Evolutionary conservation across 2,329 filamentous ascomycete genomes (phyloP).

Genomic region (Amphichorda felina): DNA sequence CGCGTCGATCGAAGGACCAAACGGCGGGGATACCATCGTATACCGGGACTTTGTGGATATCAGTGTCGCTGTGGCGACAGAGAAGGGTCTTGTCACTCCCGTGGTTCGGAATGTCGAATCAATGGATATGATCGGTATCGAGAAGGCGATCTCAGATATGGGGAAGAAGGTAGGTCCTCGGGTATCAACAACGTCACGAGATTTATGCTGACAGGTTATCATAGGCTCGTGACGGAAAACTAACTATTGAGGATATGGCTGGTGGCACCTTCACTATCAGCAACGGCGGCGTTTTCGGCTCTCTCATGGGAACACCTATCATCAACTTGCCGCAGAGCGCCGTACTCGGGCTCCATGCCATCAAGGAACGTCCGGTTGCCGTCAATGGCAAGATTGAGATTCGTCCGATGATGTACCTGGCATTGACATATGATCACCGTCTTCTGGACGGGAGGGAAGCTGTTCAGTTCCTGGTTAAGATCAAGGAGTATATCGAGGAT

Average conservation of each 20-base stretch:
- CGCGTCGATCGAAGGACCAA: constrained; percentile 90
- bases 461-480: constrained; percentile 89
- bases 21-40: constrained; percentile 92
- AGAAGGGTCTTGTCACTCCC: constrained; percentile 94
- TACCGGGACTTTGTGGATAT: constrained; percentile 98
- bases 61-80: constrained; percentile 91
- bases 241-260: constrained; percentile 98
- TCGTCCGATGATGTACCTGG: constrained; percentile 99
- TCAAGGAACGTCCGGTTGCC: constrained; percentile 85
- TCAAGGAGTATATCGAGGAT: constrained; percentile 97
- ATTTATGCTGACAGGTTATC: neutral
- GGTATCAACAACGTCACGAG: neutral
- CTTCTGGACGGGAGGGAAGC: constrained; percentile 91
- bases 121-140: constrained; percentile 80
- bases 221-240: constrained; percentile 84
- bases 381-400: constrained; percentile 92
- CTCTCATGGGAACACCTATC: constrained; percentile 93
- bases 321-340: constrained; percentile 94
- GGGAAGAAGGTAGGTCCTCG: constrained; percentile 69
- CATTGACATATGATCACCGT: constrained; percentile 94
- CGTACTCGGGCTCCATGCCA: constrained; percentile 86
- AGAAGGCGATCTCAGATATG: constrained; percentile 82
- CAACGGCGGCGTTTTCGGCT: constrained; percentile 95
- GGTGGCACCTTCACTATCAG: constrained; percentile 97
- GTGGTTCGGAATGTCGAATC: constrained; percentile 89